A percentile compares a stretch with the other conserved stretches of the same genome.
These are phyloP conservation scores for Oropetium thomaeum DNA, from an alignment of 176 grass and related monocot genomes.

Conservation along the genomic window DNA sequence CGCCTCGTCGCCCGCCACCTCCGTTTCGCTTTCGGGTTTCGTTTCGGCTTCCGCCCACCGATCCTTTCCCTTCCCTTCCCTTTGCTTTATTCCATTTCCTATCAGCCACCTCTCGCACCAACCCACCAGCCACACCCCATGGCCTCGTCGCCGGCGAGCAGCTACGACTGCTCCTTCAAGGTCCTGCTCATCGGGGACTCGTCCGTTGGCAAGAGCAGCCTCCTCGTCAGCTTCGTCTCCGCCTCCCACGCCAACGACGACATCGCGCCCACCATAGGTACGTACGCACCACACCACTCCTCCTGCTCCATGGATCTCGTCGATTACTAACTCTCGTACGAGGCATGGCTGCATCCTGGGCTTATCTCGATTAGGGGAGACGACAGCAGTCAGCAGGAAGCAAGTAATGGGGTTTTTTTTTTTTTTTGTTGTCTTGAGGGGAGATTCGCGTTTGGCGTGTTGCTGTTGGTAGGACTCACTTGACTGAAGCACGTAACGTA, in stretches of 20 bases:
- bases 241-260: conserved; percentile 41
- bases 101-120: conserved; percentile 22
- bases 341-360: background rate
- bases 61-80: conserved; percentile 1
- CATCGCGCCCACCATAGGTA: conserved; percentile 71
- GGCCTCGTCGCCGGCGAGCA: conserved; percentile 41
- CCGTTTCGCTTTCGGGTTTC: conserved; percentile 27
- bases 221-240: conserved; percentile 79
- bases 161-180: conserved; percentile 77
- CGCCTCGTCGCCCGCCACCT: background rate
- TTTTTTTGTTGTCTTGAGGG: conserved; percentile 1
- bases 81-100: conserved; percentile 15
- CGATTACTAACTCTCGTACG: background rate
- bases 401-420: background rate
- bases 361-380: background rate
- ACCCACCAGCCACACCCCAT: conserved; percentile 37
- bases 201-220: conserved; percentile 77
- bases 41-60: background rate
- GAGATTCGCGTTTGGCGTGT: background rate
- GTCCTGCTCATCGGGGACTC: conserved; percentile 78
- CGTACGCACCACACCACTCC: background rate
- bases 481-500: too few relatives aligned
- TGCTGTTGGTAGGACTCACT: background rate
- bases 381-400: background rate
- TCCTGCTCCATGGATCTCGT: conserved; percentile 22